Percentiles rank a stretch among this genome's conserved stretches.
phyloP scores from a whole-genome alignment of 805 yeast genomes.

The Huiozyma sinensis region DNA sequence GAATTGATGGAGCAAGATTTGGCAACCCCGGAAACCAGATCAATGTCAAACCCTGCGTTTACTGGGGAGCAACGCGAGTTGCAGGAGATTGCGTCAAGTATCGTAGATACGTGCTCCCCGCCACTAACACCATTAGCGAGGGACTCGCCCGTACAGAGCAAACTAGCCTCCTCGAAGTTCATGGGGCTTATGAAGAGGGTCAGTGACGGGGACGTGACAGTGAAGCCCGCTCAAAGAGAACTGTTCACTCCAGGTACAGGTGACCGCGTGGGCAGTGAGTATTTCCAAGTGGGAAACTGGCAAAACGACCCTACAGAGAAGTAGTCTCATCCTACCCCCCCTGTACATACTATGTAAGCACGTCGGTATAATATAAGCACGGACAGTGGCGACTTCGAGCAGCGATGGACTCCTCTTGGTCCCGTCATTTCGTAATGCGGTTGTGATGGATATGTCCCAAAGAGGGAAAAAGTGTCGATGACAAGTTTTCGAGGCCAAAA shows the following conservation, averaged over 20 bases:
- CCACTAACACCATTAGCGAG: constrained; percentile 6
- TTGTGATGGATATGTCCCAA: no score
- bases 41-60: not conserved
- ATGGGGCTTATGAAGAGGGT: constrained; percentile 22
- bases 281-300: constrained; percentile 14
- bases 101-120: constrained; percentile 13
- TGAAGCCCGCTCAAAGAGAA: constrained; percentile 10
- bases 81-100: constrained; percentile 18
- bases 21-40: not conserved
- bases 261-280: constrained; percentile 21
- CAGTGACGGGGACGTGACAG: constrained; percentile 24
- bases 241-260: constrained; percentile 18
- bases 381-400: no score
- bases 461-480: no score
- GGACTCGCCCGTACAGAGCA: constrained; percentile 3
- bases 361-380: no score
- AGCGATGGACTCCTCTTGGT: no score
- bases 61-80: constrained; percentile 19
- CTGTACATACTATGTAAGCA: no score
- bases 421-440: no score
- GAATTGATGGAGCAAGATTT: constrained; percentile 6
- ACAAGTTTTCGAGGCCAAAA: no score
- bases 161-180: constrained; percentile 22
- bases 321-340: no score
- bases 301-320: not conserved